Base-by-base conservation (phyloP, 345 rosid genomes). In the Arabidopsis arenosa region DNA sequence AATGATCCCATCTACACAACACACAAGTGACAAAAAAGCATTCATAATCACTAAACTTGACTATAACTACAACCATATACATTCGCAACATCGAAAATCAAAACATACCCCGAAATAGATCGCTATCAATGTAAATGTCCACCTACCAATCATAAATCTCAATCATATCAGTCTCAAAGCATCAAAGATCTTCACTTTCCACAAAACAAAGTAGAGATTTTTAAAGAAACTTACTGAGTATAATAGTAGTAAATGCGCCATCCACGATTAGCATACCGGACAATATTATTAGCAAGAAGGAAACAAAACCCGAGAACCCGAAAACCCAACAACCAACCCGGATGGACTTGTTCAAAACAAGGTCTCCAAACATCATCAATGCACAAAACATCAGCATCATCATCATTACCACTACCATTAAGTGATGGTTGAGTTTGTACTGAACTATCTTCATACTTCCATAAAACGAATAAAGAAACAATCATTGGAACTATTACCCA, bases 21-120 rank as follows among this genome's bases (percentile, higher is more conserved):
- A 28, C 62, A 65, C 36, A 37, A 5, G 23, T 68, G 17, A 40
- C 9, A 62, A 48, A 47, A 57, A 32, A 28, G n/a, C 21, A 72
- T 64, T 48, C 36, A 48, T 15, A 15, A 54, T 30, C 76, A 70
- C 76, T 52, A 33, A 6, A 28, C 39, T 28, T 70, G 72, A 39
- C 66, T 18, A 77, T 79, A 23, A 23, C 1, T 23, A 23, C 1
- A 79, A 84, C 72, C 86, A 83, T 1, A 89, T 6, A 49, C 77
- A 77, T 58, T 11, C 11, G 35, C 37, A 66, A 23, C 44, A 66
- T 60, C 13, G 2, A 65, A 65, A 33, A 72, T 23, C 43, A n/a
- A 75, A 36, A 49, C 79, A 57, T 87, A 89, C 94, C 89, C 91
- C 91, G 71, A 91, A 89, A 68, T 89, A 91, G 45, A 85, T 39